Percentiles rank a stretch among this genome's conserved stretches.
phyloP scores from a whole-genome alignment of 805 yeast genomes.

The Barnettozyma sucrosica region DNA sequence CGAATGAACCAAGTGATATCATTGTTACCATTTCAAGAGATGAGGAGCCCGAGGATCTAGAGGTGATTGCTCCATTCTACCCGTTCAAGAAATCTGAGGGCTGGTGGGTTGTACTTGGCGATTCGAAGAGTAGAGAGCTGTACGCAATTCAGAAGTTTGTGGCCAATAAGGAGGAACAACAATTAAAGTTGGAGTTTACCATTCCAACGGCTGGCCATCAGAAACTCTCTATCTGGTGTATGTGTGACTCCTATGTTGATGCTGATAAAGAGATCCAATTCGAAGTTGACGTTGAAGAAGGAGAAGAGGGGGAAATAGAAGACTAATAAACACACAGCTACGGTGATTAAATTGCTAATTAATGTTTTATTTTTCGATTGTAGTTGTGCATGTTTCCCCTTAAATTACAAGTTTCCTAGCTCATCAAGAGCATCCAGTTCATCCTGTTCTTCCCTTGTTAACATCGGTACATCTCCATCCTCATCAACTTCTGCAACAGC shows the following conservation, averaged over 20 bases:
- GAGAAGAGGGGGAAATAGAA: conserved; percentile 22
- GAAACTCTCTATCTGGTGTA: conserved; percentile 67
- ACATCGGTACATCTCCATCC: conserved; percentile 26
- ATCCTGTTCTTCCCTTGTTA: conserved; percentile 22
- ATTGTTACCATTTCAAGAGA: conserved; percentile 55
- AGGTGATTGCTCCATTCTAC: conserved; percentile 52
- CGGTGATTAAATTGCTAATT: not conserved
- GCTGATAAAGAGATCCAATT: conserved; percentile 78
- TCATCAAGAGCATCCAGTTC: conserved; percentile 14
- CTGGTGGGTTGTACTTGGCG: conserved; percentile 91
- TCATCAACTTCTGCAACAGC: conserved; percentile 16
- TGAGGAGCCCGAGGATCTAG: conserved; percentile 67
- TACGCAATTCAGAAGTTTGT: conserved; percentile 67
- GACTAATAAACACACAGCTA: not conserved
- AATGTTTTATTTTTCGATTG: not conserved
- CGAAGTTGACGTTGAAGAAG: conserved; percentile 39
- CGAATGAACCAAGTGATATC: conserved; percentile 44
- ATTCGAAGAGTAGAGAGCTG: conserved; percentile 48
- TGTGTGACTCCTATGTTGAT: conserved; percentile 89
- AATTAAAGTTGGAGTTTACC: conserved; percentile 47
- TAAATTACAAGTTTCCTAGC: conserved; percentile 14
- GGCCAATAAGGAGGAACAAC: conserved; percentile 46
- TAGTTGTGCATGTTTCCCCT: not conserved
- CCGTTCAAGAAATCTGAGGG: conserved; percentile 58
- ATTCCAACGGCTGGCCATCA: conserved; percentile 59